phyloP scores from a whole-genome alignment of 805 yeast species.

The Candida caryicola region DNA sequence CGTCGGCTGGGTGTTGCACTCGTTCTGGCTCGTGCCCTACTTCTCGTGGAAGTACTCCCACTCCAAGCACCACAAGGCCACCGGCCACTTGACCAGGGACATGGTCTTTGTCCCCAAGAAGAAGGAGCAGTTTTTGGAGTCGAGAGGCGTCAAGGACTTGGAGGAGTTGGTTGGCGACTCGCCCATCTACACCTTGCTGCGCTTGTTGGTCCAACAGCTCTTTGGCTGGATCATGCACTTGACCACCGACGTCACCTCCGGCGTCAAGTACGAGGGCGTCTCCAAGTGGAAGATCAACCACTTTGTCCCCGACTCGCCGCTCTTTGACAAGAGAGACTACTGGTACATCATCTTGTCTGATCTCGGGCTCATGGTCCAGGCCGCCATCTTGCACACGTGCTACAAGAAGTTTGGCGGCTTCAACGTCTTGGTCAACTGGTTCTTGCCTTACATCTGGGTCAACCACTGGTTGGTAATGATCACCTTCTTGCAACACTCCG shows the following conservation, averaged over 20 bases:
- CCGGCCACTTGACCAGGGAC: constrained; percentile 59
- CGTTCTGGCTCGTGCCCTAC: constrained; percentile 56
- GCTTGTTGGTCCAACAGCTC: constrained; percentile 51
- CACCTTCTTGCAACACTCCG: constrained; percentile 62
- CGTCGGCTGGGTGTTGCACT: constrained; percentile 61
- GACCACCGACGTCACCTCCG: constrained; percentile 50
- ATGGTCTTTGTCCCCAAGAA: constrained; percentile 59
- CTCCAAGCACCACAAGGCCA: constrained; percentile 61
- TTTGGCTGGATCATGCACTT: constrained; percentile 55
- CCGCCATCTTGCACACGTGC: constrained; percentile 52
- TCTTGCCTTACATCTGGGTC: constrained; percentile 56
- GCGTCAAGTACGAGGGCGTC: constrained; percentile 45
- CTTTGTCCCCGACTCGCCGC: constrained; percentile 53
- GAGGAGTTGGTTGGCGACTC: constrained; percentile 53
- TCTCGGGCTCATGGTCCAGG: constrained; percentile 48
- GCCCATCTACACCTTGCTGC: constrained; percentile 46
- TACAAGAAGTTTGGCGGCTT: constrained; percentile 45
- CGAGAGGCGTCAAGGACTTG: constrained; percentile 29
- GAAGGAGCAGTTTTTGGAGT: constrained; percentile 42
- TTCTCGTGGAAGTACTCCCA: constrained; percentile 63
- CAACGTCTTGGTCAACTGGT: constrained; percentile 54
- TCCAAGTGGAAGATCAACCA: constrained; percentile 46
- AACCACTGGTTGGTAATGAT: constrained; percentile 67
- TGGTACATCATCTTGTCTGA: constrained; percentile 57
- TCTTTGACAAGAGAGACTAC: constrained; percentile 52